Evolutionary conservation across 768 basidiomycete species (phyloP), one percentile per base, ranked within the genome.

Genomic region (Suillus alpinus): DNA sequence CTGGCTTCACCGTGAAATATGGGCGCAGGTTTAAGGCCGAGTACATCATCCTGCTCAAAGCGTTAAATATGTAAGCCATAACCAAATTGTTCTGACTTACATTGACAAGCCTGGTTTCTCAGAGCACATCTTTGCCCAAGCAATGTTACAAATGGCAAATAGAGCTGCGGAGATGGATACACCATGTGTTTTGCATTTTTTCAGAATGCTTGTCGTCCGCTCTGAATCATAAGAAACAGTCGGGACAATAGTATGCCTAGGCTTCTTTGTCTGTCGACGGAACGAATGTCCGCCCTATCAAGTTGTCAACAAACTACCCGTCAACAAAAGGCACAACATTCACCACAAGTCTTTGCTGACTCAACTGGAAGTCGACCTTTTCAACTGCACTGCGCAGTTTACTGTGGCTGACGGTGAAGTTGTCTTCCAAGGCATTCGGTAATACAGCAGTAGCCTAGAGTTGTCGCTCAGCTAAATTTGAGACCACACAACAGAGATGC

Each of bases 11-110:
- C 43, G 75, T 66, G 43, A 86, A 74, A 68, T 83, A 81, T 5
- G 88, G 85, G 3, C 92, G 83, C 41, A 93, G 75, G 72, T 94
- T 94, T 53, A 93, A 77, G 13, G 93, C 91, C 8, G 91, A 90
- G 71, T 95, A 95, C 83, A 94, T 87, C 85, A 94, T 84, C 59
- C 86, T 87, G 60, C 37, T 50, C 44, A 58, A 6, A 34, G 31
- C 13, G 8, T 40, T 59, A 16, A 31, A 44, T 16, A 26, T 10
- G 23, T 8, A 20, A 58, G 40, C 34, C 20, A 32, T 23, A 9
- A 34, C 26, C 23, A n/a, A 50, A 44, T 9, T 39, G 36, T 0
- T 65, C 57, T 44, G 58, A 67, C 80, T 67, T 71, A 86, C 83
- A 77, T 81, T 6, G 86, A 87, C 51, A 84, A 71, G 59, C 85